Evolutionary conservation across 1,139 yeast species (phyloP).

Genomic region (Geotrichum aggregatum): DNA sequence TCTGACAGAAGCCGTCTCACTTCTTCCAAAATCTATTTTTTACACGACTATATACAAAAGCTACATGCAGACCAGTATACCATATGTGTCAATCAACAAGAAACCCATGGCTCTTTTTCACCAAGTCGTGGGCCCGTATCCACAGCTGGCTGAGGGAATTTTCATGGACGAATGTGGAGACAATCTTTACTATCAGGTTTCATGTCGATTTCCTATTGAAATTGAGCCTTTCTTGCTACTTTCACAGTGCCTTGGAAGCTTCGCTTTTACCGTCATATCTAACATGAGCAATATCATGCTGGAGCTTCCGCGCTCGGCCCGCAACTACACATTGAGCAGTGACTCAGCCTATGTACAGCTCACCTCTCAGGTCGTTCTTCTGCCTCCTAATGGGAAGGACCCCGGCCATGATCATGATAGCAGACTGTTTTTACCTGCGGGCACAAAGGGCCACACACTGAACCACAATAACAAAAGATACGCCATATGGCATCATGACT

Average conservation of each 20-base stretch:
- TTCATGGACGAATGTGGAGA: conserved; percentile 54
- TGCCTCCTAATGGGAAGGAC: conserved; percentile 37
- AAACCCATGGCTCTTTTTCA: conserved; percentile 51
- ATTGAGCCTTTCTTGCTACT: conserved; percentile 59
- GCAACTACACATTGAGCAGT: conserved; percentile 36
- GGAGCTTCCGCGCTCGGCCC: conserved; percentile 36
- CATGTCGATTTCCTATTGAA: conserved; percentile 73
- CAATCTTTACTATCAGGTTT: conserved; percentile 53
- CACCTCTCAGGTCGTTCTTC: conserved; percentile 41
- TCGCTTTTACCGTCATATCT: conserved; percentile 60
- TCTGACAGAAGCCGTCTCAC: conserved; percentile 44
- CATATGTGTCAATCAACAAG: conserved; percentile 58
- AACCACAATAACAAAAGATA: conserved; percentile 37
- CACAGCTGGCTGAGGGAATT: conserved; percentile 55
- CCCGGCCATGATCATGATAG: not conserved
- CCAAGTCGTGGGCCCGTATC: conserved; percentile 51
- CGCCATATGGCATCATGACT: conserved; percentile 66
- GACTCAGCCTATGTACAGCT: conserved; percentile 40
- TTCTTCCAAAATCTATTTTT: conserved; percentile 45
- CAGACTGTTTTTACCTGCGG: conserved; percentile 42
- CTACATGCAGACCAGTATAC: conserved; percentile 56
- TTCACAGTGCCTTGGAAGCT: conserved; percentile 55
- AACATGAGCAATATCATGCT: conserved; percentile 59
- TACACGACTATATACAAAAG: conserved; percentile 59
- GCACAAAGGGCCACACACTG: conserved; percentile 67